Evolutionary conservation across 2,329 filamentous ascomycete genomes (phyloP).

Genomic region (Penicillium sp.): DNA sequence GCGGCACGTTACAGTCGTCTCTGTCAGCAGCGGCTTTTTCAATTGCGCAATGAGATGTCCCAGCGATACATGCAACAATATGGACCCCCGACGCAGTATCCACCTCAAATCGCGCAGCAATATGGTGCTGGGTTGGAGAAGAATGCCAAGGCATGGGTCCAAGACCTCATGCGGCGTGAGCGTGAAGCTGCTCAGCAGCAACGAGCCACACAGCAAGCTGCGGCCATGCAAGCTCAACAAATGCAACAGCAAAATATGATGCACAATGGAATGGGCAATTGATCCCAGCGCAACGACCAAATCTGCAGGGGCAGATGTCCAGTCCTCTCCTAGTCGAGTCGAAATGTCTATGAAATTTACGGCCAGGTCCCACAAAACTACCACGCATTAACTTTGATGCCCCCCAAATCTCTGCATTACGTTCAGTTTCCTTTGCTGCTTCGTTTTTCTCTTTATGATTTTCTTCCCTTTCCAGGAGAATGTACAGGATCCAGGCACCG

Average conservation of each 20-base stretch:
- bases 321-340: background rate
- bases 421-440: background rate
- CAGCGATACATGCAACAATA: slow-evolving; percentile 39
- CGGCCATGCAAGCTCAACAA: slow-evolving; percentile 38
- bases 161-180: slow-evolving; percentile 40
- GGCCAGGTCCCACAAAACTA: background rate
- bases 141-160: slow-evolving; percentile 37
- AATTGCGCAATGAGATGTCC: slow-evolving; percentile 39
- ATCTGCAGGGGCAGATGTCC: background rate
- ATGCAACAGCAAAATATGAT: slow-evolving; percentile 45
- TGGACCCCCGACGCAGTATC: slow-evolving; percentile 40
- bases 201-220: slow-evolving; percentile 28
- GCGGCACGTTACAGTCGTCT: slow-evolving; percentile 37
- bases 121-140: slow-evolving; percentile 39
- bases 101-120: slow-evolving; percentile 38
- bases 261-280: slow-evolving; percentile 42
- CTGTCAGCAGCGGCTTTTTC: slow-evolving; percentile 37
- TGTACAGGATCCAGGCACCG: slow-evolving; percentile 26
- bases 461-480: slow-evolving; percentile 11
- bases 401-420: background rate
- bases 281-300: slow-evolving; percentile 2
- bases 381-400: background rate
- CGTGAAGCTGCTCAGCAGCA: slow-evolving; percentile 34
- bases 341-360: background rate
- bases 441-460: slow-evolving; percentile 10